Evolutionary conservation across 2,329 filamentous ascomycete species (phyloP).

Genomic region (Claviceps digitariae): DNA sequence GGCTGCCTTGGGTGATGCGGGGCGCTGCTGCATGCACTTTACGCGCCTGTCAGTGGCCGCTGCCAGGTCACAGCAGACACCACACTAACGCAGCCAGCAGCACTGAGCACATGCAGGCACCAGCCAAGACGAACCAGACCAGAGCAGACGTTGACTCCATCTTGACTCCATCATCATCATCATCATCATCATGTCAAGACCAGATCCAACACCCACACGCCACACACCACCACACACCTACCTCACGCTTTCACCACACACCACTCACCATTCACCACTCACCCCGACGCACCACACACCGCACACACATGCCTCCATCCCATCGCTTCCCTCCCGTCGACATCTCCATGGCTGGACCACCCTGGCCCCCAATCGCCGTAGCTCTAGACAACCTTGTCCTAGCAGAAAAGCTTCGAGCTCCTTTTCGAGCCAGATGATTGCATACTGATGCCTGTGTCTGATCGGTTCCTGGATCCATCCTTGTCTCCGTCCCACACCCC

Average conservation of each 20-base stretch:
- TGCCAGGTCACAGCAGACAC: background rate
- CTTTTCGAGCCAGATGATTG: slow-evolving; percentile 3
- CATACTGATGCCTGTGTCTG: background rate
- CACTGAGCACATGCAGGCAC: too few species aligned
- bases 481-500: background rate
- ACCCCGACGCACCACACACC: background rate
- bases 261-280: background rate
- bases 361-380: slow-evolving; percentile 7
- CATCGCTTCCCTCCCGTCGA: background rate
- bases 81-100: too few species aligned
- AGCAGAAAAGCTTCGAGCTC: background rate
- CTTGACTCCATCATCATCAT: too few species aligned
- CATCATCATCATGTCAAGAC: too few species aligned
- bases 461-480: slow-evolving; percentile 8
- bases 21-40: background rate
- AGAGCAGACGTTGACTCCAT: too few species aligned
- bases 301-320: background rate
- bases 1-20: background rate
- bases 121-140: too few species aligned
- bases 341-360: background rate
- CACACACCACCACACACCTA: background rate
- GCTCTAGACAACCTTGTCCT: slow-evolving; percentile 20
- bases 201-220: too few species aligned
- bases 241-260: background rate
- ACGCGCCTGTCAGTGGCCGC: background rate